These are phyloP conservation scores for Spinacia oleracea DNA, from an alignment of 179 eudicot genomes.

Conservation along the genomic window DNA sequence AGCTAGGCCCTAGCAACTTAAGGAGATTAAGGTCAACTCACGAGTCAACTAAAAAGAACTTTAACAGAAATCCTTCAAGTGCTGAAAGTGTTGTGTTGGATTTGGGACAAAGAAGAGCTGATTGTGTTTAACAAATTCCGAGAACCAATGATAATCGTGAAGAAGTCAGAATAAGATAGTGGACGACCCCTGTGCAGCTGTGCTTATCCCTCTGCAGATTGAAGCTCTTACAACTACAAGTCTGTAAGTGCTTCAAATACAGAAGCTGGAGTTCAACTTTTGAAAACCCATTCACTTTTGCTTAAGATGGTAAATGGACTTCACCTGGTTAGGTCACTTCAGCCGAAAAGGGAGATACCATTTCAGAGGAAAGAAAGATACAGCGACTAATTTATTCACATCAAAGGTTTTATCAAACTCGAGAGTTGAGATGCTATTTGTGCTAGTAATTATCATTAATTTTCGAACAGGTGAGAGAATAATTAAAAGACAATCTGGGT, in stretches of 20 bases:
- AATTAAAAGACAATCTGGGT: neutral
- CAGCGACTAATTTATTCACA: neutral
- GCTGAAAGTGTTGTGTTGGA: neutral
- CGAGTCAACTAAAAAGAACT: neutral
- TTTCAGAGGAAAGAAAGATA: neutral
- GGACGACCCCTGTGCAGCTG: conserved; percentile 8
- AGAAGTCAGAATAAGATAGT: conserved; percentile 20
- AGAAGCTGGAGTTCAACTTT: conserved; percentile 2
- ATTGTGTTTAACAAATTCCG: neutral
- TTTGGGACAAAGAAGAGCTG: conserved; percentile 3
- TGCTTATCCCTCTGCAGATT: conserved; percentile 1
- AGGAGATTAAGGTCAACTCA: neutral
- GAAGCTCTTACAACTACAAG: neutral
- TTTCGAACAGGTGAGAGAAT: neutral
- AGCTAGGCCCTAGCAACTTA: neutral
- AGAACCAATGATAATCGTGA: neutral
- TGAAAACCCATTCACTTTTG: conserved; percentile 4
- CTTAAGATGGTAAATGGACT: neutral
- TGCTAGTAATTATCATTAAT: neutral
- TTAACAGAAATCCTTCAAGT: neutral
- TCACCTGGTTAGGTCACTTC: neutral
- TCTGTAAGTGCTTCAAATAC: neutral
- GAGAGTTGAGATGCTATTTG: neutral
- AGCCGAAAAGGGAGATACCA: neutral
- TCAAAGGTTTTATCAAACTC: neutral